A percentile compares a stretch with the other conserved stretches of the same genome.
These are phyloP conservation scores for Saprolegnia diclina DNA, from an alignment of 352 stramenopile species.

Conservation along the genomic window DNA sequence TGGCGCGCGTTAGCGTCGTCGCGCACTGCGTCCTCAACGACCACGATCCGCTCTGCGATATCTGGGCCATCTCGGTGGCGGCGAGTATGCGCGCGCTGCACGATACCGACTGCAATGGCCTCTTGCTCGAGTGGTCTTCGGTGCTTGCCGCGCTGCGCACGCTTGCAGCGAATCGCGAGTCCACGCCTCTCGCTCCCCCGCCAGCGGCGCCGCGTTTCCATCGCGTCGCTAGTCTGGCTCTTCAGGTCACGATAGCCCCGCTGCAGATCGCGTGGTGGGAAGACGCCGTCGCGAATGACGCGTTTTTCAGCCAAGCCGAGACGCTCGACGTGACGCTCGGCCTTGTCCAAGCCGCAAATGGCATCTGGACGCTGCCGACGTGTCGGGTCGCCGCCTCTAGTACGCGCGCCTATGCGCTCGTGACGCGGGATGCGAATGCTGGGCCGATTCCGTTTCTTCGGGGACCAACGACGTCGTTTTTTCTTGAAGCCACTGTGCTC, in stretches of 20 bases:
- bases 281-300: background rate
- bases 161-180: background rate
- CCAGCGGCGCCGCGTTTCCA: background rate
- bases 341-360: background rate
- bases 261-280: slow-evolving; percentile 16
- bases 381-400: background rate
- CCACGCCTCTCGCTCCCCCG: background rate
- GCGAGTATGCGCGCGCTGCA: background rate
- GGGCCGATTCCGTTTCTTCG: background rate
- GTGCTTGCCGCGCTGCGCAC: background rate
- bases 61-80: background rate
- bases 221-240: background rate
- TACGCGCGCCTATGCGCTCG: background rate
- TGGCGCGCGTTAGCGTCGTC: background rate
- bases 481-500: slow-evolving; percentile 3
- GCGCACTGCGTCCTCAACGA: background rate
- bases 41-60: background rate
- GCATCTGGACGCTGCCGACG: background rate
- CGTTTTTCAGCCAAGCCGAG: background rate
- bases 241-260: background rate
- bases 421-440: background rate
- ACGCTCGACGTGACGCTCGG: background rate
- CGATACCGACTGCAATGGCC: background rate
- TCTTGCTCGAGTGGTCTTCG: slow-evolving; percentile 12
- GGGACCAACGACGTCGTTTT: background rate